Evolutionary conservation across 2,329 filamentous ascomycete species (phyloP), one percentile per base, ranked within the genome.

Genomic region (Neodidymelliopsis sp.): DNA sequence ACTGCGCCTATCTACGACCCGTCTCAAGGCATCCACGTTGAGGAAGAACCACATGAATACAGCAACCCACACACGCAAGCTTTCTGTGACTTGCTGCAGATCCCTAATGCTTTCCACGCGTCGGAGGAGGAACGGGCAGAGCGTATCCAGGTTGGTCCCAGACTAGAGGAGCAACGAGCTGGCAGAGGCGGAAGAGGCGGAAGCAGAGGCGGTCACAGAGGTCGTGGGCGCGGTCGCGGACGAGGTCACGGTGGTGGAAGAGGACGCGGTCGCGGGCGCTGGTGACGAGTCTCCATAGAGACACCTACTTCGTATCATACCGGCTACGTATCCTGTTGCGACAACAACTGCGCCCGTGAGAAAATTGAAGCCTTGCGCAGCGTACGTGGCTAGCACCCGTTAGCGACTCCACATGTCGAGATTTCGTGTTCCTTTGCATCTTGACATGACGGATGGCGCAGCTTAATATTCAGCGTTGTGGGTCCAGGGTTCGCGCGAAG

Each of bases 31-130:
- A 82, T 86, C 56, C 78, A 76, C 18, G 82, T 84, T 0, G 63
- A 77, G 0, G 77, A 86, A n/a, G 82, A 85, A 69, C 90, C 91
- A 1, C 76, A 79, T 1, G 92, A 97, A 73, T 93, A 93, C 69
- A 90, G 85, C 4, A 97, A 94, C 66, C 87, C 88, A 10, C 93
- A 97, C 74, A 97, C 91, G 6, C 78, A 77, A n/a, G 74, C 79
- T 3, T 97, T 93, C 67, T 99, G 94, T 72, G 77, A 86, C 46
- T 74, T 97, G 45, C 63, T 97, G 1, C 85, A 82, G 7, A 85
- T 99, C 24, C 76, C 83, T 5, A 96, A 97, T 69, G 79, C 86
- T 8, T 96, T 87, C 78, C 80, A 88, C 60, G 83, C 88, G 2
- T 84, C 76, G n/a, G 82, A 87, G 2, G 85, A 91, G 62, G 89